Evolutionary conservation across 2,329 filamentous ascomycete genomes (phyloP).

Genomic region (Cladosporium oxysporum): DNA sequence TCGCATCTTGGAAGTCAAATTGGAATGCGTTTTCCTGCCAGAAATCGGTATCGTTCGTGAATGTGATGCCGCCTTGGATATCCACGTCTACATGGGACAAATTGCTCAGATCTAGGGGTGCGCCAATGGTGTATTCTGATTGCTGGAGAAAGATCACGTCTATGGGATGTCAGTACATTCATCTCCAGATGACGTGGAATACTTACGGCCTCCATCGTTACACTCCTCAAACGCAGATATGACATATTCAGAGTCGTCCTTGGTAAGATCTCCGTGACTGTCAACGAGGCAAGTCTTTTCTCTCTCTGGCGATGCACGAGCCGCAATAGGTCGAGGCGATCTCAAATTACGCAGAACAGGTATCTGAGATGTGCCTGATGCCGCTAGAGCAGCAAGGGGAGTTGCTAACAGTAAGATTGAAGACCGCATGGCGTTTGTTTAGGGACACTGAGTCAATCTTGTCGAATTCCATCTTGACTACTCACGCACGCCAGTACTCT

Average conservation of each 20-base stretch:
- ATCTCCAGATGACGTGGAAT: not conserved
- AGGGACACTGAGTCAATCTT: not conserved
- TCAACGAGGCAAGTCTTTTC: conserved; percentile 44
- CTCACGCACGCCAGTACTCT: not conserved
- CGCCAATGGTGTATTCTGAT: conserved; percentile 62
- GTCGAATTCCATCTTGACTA: not conserved
- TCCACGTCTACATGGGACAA: conserved; percentile 66
- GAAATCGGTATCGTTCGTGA: conserved; percentile 67
- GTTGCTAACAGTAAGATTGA: not conserved
- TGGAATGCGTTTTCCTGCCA: conserved; percentile 67
- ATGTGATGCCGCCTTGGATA: conserved; percentile 61
- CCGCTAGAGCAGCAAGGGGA: not conserved
- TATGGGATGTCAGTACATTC: not conserved
- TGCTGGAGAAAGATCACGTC: conserved; percentile 59
- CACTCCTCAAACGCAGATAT: conserved; percentile 58
- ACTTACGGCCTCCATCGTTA: conserved; percentile 59
- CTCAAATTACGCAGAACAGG: conserved; percentile 4
- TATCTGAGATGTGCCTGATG: not conserved
- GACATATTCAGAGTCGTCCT: conserved; percentile 55
- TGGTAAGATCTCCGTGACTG: conserved; percentile 40
- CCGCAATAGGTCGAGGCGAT: conserved; percentile 1
- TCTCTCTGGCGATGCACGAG: conserved; percentile 37
- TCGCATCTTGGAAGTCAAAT: conserved; percentile 66
- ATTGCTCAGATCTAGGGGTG: conserved; percentile 65
- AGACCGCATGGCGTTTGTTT: not conserved